A percentile compares a stretch with the other conserved stretches of the same genome.
Conservation (phyloP, 169 alveolate genomes). For the Cryptosporidium felis region DNA sequence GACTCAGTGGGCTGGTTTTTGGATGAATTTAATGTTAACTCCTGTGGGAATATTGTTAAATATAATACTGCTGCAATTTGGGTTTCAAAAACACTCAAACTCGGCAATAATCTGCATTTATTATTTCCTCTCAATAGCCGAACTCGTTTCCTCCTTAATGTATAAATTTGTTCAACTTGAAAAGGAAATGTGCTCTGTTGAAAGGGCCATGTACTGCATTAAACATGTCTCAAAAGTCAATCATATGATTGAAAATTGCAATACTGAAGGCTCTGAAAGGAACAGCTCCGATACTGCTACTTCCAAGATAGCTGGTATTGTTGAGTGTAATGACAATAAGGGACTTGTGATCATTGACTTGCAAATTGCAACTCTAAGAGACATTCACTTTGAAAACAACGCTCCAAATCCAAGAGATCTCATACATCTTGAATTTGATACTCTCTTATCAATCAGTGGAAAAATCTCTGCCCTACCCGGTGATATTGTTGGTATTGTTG, state of each 20-base stretch:
- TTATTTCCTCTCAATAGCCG: constrained; percentile 73
- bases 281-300: too few species aligned
- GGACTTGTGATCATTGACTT: constrained; percentile 28
- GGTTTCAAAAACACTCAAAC: not conserved
- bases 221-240: too few species aligned
- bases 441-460: not conserved
- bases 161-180: constrained; percentile 71
- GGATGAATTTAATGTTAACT: constrained; percentile 52
- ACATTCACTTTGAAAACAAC: not conserved
- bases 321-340: not conserved
- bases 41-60: constrained; percentile 53
- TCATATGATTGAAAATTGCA: too few species aligned
- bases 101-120: constrained; percentile 49
- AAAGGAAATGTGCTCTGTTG: constrained; percentile 77
- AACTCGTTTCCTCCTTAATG: constrained; percentile 69
- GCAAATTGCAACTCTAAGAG: not conserved
- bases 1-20: constrained; percentile 69
- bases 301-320: not conserved
- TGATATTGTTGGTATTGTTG: constrained; percentile 84
- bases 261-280: too few species aligned
- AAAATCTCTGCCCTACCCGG: constrained; percentile 66
- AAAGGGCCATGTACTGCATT: constrained; percentile 38
- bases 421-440: not conserved
- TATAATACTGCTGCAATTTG: not conserved
- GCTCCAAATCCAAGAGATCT: not conserved